Evolutionary conservation across 306 rosid genomes (phyloP).

Genomic region (Luffa aegyptiaca): DNA sequence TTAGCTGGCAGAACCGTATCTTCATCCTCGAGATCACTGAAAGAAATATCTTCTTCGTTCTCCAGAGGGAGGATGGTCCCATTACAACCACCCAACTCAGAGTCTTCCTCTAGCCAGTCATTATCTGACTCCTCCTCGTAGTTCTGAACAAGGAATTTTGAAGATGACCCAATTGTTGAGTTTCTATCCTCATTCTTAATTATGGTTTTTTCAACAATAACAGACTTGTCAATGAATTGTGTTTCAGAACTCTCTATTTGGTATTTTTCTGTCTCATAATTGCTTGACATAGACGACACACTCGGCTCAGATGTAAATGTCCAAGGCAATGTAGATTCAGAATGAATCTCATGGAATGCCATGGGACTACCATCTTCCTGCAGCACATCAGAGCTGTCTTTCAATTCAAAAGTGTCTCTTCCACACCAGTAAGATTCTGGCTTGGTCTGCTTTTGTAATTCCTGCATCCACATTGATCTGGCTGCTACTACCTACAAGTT

Average conservation of each 20-base stretch:
- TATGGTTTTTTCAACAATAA: constrained; percentile 39
- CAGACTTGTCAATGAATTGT: constrained; percentile 45
- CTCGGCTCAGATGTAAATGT: constrained; percentile 27
- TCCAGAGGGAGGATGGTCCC: constrained; percentile 22
- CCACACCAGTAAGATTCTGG: constrained; percentile 41
- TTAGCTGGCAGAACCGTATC: constrained; percentile 40
- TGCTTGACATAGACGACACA: constrained; percentile 24
- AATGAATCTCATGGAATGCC: constrained; percentile 31
- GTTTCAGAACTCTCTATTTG: constrained; percentile 39
- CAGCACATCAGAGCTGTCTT: constrained; percentile 21
- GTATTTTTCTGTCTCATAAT: constrained; percentile 40
- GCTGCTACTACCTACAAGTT: constrained; percentile 67
- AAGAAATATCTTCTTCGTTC: constrained; percentile 89
- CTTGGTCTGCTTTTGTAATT: constrained; percentile 59
- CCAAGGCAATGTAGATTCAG: constrained; percentile 26
- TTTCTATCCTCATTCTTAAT: constrained; percentile 39
- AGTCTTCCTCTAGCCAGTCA: constrained; percentile 91
- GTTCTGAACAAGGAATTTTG: constrained; percentile 34
- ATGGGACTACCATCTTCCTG: constrained; percentile 33
- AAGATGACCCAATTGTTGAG: constrained; percentile 27
- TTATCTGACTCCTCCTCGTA: constrained; percentile 42
- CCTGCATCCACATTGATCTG: constrained; percentile 90
- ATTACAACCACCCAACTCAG: constrained; percentile 36
- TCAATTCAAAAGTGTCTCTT: constrained; percentile 32
- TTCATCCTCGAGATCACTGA: constrained; percentile 92